Percentiles rank a stretch among this genome's conserved stretches.
These are phyloP conservation scores for Ogataea parapolymorpha DNA, from an alignment of 805 yeast genomes.

Conservation along the genomic window DNA sequence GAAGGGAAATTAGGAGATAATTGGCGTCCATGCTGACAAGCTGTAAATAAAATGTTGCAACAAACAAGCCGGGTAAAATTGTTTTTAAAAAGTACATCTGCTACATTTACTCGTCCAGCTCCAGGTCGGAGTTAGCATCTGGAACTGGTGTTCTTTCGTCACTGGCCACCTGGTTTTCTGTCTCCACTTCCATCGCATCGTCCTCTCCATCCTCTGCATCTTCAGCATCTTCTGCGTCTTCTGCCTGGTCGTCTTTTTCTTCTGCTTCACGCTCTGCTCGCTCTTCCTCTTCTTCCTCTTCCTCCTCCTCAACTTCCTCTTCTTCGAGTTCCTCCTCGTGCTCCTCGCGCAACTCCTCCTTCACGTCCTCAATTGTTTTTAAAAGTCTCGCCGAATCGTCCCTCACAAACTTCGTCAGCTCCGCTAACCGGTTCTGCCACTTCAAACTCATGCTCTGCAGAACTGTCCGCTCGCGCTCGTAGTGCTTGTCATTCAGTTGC, in stretches of 20 bases:
- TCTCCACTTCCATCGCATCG: background rate
- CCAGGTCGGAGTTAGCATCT: constrained; percentile 12
- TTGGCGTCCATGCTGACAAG: constrained; percentile 24
- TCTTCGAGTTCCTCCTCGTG: constrained; percentile 10
- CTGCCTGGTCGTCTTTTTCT: constrained; percentile 6
- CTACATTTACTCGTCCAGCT: constrained; percentile 13
- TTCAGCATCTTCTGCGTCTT: constrained; percentile 5
- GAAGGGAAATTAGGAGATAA: constrained; percentile 30
- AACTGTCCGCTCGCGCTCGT: constrained; percentile 21
- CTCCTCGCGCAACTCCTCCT: constrained; percentile 16
- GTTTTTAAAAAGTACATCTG: background rate
- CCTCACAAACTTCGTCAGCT: constrained; percentile 21
- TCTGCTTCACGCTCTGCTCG: constrained; percentile 10
- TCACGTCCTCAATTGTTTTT: constrained; percentile 7
- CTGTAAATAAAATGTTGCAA: constrained; percentile 12
- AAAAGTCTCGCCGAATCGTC: constrained; percentile 21
- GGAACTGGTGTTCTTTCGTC: background rate
- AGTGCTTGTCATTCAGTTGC: constrained; percentile 26
- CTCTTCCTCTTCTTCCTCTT: constrained; percentile 10
- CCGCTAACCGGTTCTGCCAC: constrained; percentile 28
- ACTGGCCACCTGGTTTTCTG: background rate
- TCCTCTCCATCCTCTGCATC: constrained; percentile 6
- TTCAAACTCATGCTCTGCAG: constrained; percentile 25
- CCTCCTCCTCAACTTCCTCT: constrained; percentile 14
- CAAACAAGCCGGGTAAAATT: constrained; percentile 16